Percentiles rank a stretch among this genome's conserved stretches.
These are phyloP conservation scores for Rhipidocladum racemiflorum DNA, from an alignment of 176 grass and related monocot species.

Conservation along the genomic window DNA sequence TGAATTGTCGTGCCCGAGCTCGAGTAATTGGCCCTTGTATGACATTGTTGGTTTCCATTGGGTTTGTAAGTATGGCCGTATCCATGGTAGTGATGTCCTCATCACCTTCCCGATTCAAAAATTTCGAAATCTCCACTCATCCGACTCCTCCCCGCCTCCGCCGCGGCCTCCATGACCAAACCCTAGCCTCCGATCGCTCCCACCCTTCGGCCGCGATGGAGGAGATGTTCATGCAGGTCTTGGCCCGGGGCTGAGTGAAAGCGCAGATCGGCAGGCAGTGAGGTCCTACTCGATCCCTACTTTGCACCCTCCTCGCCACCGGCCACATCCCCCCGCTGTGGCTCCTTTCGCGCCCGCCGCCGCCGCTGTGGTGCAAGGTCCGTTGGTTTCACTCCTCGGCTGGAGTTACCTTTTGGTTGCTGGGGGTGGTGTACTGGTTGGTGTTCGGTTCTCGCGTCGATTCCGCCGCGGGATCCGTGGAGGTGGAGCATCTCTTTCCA, in stretches of 20 bases:
- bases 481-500: not conserved
- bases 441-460: not conserved
- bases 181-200: not conserved
- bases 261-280: constrained; percentile 48
- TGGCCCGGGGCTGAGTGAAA: constrained; percentile 37
- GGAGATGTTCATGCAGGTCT: constrained; percentile 56
- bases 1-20: no score
- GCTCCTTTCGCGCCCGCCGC: not conserved
- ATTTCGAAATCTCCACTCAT: not conserved
- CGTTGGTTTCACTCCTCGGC: not conserved
- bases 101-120: not conserved
- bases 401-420: not conserved
- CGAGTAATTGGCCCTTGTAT: no score
- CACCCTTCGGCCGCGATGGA: constrained; percentile 37
- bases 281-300: constrained; percentile 49
- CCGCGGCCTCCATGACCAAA: constrained; percentile 21
- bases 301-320: constrained; percentile 38
- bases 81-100: no score
- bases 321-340: constrained; percentile 42
- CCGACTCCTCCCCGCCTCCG: not conserved
- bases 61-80: no score
- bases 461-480: not conserved
- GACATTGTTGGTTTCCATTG: no score
- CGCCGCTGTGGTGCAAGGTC: not conserved
- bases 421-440: not conserved